Evolutionary conservation across 2,329 filamentous ascomycete genomes (phyloP).

Genomic region (Nemania sp.): DNA sequence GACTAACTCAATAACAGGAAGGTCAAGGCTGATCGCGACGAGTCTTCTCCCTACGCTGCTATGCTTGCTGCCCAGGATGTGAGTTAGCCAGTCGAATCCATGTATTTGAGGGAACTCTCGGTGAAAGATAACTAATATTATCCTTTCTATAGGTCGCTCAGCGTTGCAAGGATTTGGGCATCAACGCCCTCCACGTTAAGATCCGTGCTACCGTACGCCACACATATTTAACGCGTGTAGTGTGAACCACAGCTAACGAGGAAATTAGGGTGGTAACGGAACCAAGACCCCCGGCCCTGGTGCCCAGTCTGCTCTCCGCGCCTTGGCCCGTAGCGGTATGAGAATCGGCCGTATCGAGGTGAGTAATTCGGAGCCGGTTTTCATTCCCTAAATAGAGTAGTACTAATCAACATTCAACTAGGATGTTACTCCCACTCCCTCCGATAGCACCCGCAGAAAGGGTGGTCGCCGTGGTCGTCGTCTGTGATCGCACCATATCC

Average conservation of each 20-base stretch:
- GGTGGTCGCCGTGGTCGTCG: constrained; percentile 99
- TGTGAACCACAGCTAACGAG: constrained; percentile 15
- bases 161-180: constrained; percentile 79
- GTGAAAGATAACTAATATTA: constrained; percentile 2
- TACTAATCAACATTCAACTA: constrained; percentile 15
- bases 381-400: neutral
- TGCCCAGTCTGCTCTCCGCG: constrained; percentile 98
- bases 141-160: constrained; percentile 62
- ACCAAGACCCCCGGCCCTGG: constrained; percentile 99
- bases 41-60: constrained; percentile 99
- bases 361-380: constrained; percentile 8
- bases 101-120: neutral
- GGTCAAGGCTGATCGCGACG: constrained; percentile 99
- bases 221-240: constrained; percentile 48
- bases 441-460: constrained; percentile 99
- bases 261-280: constrained; percentile 77
- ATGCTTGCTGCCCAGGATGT: constrained; percentile 99
- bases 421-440: constrained; percentile 99
- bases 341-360: constrained; percentile 96
- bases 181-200: constrained; percentile 99
- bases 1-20: constrained; percentile 66
- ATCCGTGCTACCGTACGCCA: constrained; percentile 95
- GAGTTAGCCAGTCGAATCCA: constrained; percentile 34
- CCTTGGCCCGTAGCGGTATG: constrained; percentile 98
- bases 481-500: constrained; percentile 76